Evolutionary conservation across 768 basidiomycete species (phyloP), one percentile per base, ranked within the genome.

Genomic region (Amanita rubescens): DNA sequence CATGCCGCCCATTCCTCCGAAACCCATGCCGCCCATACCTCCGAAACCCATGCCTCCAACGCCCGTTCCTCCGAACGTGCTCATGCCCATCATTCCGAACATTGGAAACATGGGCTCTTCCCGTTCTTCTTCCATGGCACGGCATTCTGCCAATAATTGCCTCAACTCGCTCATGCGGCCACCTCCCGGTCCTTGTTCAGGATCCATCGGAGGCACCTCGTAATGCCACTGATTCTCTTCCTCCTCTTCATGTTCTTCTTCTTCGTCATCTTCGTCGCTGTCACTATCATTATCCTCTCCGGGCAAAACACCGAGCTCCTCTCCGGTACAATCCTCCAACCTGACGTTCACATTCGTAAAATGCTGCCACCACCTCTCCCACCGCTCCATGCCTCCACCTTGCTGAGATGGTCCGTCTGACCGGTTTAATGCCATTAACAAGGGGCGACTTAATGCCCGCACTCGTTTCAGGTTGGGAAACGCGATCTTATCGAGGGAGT

Each of bases 241-340:
- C 5, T 67, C 68, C 24, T 66, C 62, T 14, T 67, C 69, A 0
- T 64, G 67, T 0, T 66, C 67, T 1, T 63, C 68, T 0, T 66
- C 64, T 11, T 69, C 64, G 0, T 66, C 64, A 2, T 60, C 62
- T 7, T 63, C 65, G 0, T 62, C 63, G 0, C 62, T 59, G 2
- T 60, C 63, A 10, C 62, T 60, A 34, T 60, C 64, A 1, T 58
- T 64, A 10, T 69, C 71, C 39, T 69, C 68, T 35, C 65, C 60
- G 7, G 77, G 78, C 24, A 79, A 60, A 1, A 68, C 72, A 0
- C 88, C 88, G 34, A 90, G 66, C 49, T 72, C 58, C 11, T 71
- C 78, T 0, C 85, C 87, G 0, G 88, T 89, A 60, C 87, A 90
- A 64, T 90, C 88, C 66, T 90, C 87, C 47, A 90, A 62, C 39